Base-by-base conservation (phyloP, 108 stramenopile genomes). In the Skeletonema costatum region DNA sequence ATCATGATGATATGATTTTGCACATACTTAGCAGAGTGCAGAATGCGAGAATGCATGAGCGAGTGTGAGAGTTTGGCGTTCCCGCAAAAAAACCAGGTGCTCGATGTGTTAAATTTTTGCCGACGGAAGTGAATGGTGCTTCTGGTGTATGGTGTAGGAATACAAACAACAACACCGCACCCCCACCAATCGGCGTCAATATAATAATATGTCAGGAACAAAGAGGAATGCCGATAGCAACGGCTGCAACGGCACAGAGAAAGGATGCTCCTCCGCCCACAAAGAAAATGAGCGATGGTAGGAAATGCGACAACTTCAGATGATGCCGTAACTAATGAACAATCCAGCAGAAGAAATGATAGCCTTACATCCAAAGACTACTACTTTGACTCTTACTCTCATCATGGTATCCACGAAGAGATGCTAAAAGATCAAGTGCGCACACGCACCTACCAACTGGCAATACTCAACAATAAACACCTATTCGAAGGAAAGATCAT, bases 361-460 rank as follows among this genome's bases (percentile, higher is more conserved):
- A 51, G 46, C 19, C 67, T 51, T 33, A 95, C 95, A 17, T 89
- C 89, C 66, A 88, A 89, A 75, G 93, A 93, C 77, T 96, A 96
- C 56, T 98, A 98, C 79, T 98, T 96, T 73, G 96, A 96, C 74
- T 95, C 93, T 14, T 99, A 98, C 71, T 90, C 94, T 10, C 97
- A 98, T 69, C 96, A 97, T 78, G 95, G 94, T 35, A 99, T 99
- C 66, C 99, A 96, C 75, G 97, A 98, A 75, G 98, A 98, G 80
- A 99, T 99, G 98, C 85, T 99, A 8, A 97, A 96, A 56, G 98
- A 99, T 64, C 90, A 95, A 75, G 97, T 97, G 11, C 90, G 98
- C 1, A 96, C 97, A 36, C 58, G 87, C 4, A 92, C 94, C n/a
- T 97, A 97, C 65, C 88, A 92, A 80, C 87, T 83, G 84, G 93